These are phyloP conservation scores for Aspergillus sp. DNA, from an alignment of 2,329 filamentous ascomycete species.

Conservation along the genomic window DNA sequence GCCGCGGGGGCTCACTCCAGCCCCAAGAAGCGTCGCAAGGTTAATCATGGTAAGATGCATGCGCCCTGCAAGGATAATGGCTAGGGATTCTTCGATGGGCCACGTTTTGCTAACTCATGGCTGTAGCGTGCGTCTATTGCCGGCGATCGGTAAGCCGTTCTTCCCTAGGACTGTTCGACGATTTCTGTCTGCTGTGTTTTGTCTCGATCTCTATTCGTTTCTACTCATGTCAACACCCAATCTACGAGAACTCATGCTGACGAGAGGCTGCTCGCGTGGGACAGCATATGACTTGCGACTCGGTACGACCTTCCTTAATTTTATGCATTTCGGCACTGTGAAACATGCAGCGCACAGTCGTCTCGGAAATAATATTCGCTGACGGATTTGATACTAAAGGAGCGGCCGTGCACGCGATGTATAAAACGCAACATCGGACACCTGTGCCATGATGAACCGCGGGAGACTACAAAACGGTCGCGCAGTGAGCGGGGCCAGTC, in stretches of 20 bases:
- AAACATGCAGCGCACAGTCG: conserved; percentile 13
- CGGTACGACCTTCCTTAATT: conserved; percentile 49
- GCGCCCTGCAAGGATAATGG: conserved; percentile 17
- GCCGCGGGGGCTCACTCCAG: conserved; percentile 37
- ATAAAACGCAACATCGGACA: conserved; percentile 98
- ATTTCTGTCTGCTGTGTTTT: not conserved
- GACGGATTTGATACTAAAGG: conserved; percentile 44
- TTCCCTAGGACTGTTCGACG: not conserved
- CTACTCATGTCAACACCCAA: conserved; percentile 4
- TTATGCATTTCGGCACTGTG: conserved; percentile 11
- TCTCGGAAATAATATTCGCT: conserved; percentile 14
- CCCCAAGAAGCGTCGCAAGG: conserved; percentile 78
- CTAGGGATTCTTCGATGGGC: conserved; percentile 2
- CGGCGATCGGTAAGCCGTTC: conserved; percentile 71
- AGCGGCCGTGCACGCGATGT: conserved; percentile 92
- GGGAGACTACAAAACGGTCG: conserved; percentile 73
- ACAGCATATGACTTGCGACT: conserved; percentile 88
- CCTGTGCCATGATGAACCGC: conserved; percentile 93
- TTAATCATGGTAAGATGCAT: conserved; percentile 66
- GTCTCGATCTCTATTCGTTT: conserved; percentile 14
- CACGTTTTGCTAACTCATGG: conserved; percentile 20
- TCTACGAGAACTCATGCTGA: conserved; percentile 36
- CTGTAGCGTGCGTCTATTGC: conserved; percentile 77
- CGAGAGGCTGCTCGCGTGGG: conserved; percentile 32
- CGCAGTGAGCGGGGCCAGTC: conserved; percentile 56